Evolutionary conservation across 2,329 filamentous ascomycete species (phyloP), one percentile per base, ranked within the genome.

Genomic region (Fusarium odoratissimum): DNA sequence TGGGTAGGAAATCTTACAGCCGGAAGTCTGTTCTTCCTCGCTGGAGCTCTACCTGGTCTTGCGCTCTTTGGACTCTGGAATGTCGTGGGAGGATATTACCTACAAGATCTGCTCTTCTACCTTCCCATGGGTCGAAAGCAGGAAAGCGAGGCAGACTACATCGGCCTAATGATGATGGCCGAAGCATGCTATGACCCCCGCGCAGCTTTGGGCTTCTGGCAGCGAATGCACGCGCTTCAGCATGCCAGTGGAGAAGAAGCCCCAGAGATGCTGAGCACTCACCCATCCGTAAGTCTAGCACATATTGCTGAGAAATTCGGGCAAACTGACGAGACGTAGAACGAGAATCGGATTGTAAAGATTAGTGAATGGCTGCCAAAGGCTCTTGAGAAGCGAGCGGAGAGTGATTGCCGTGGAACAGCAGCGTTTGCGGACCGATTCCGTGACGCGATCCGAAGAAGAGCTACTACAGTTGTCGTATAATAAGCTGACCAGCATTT

Each of bases 131-230:
- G 89, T 51, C 85, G 93, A 54, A 88, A 87, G 77, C 92, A 95
- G 82, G 93, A 93, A 84, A 89, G 86, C 54, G 93, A 95, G 83
- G 93, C 93, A 0, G 93, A 95, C 77, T 93, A 93, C 76, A 94
- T 95, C 52, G 93, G 93, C 1, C 81, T 95, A 38, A 90, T 95
- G 87, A 92, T 95, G 87, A 95, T 95, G 92, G 90, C 92, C 0
- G 89, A 93, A 82, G 91, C 91, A 31, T 95, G 93, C 82, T 95
- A 92, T 78, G 86, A 94, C 69, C 93, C 93, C 2, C 82, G 86
- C 17, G 89, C 90, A 67, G 92, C 93, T 0, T 84, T 92, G 46
- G 84, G 84, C 1, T 89, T 95, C 66, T 94, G 90, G 91, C 81
- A 86, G 78, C 82, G 90, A 55, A 93, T 94, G 90, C 89, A 92